Percentiles rank a stretch among this genome's conserved stretches.
These are phyloP conservation scores for Melanomma pulvis-pyrius DNA, from an alignment of 495 filamentous ascomycete species.

Conservation along the genomic window DNA sequence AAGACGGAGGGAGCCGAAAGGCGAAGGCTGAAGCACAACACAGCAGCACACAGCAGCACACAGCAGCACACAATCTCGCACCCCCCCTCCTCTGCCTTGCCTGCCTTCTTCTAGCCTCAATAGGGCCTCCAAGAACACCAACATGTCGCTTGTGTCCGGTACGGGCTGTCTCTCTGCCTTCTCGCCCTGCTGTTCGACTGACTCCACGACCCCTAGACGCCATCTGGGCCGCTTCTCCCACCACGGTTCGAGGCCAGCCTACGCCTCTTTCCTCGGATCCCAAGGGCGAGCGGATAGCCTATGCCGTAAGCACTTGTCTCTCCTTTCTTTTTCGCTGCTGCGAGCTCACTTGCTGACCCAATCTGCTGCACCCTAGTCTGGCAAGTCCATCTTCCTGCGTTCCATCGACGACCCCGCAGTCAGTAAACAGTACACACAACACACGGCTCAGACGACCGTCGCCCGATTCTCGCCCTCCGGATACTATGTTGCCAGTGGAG, in stretches of 20 bases:
- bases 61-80: too few relatives aligned
- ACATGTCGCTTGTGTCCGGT: slow-evolving; percentile 30
- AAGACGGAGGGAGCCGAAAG: too few relatives aligned
- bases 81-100: not conserved
- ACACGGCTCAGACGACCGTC: slow-evolving; percentile 85
- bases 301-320: slow-evolving; percentile 67
- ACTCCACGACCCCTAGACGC: slow-evolving; percentile 57
- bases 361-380: slow-evolving; percentile 61
- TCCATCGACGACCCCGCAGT: slow-evolving; percentile 84
- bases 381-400: slow-evolving; percentile 94
- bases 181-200: not conserved
- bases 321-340: not conserved
- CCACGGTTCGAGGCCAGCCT: slow-evolving; percentile 81
- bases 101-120: not conserved
- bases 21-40: not conserved
- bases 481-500: slow-evolving; percentile 93
- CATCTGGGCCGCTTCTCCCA: slow-evolving; percentile 76
- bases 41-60: too few relatives aligned
- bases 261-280: slow-evolving; percentile 87
- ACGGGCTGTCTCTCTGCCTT: not conserved
- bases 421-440: slow-evolving; percentile 84
- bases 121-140: not conserved
- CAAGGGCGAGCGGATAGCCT: slow-evolving; percentile 91
- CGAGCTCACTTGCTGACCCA: not conserved
- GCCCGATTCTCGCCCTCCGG: slow-evolving; percentile 94